Evolutionary conservation across 1,284 basidiomycete genomes (phyloP), one percentile per base, ranked within the genome.

Genomic region (Chalciporus sp.): DNA sequence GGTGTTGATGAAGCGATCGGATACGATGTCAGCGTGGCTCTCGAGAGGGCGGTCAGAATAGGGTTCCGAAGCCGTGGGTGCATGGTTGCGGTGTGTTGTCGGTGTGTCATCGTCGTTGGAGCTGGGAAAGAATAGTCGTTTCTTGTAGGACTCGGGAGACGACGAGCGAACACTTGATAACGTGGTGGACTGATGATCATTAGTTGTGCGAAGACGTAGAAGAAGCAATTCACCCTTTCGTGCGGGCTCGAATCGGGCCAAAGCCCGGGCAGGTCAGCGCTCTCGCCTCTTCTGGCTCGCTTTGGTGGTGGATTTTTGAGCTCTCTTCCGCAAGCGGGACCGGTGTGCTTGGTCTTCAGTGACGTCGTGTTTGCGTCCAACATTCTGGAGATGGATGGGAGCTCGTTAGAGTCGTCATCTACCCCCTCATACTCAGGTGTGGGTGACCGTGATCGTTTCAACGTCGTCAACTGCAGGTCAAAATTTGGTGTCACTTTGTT

Each of bases 381-480:
- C 26, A 76, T 59, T 42, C 77, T 75, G 19, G 68, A 65, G 35
- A 76, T 65, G 19, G 76, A 75, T 1, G 81, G 80, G 16, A 85
- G 68, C 35, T 80, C 79, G 45, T 82, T 78, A 44, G 76, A 74
- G 26, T 72, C 72, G 41, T 74, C 73, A 46, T 67, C 62, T 26
- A 40, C 7, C 59, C 58, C 7, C 23, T 53, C 40, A 37, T n/a
- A 17, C 7, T 6, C 35, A 37, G 63, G 53, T 23, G 58, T 40
- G 49, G 63, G 53, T 20, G 60, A 58, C 31, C 59, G 58, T 27
- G 68, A 65, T 40, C 79, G 73, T 26, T 68, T 70, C 49, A 86
- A 60, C 40, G 77, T 73, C 7, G 77, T 66, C 47, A 86, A 77
- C 46, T 81, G 70, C n/a, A 86, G 57, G 55, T 82, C 74, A 58